Evolutionary conservation across 176 grass and related monocot genomes (phyloP).

Genomic region (Cymbopogon citratus): DNA sequence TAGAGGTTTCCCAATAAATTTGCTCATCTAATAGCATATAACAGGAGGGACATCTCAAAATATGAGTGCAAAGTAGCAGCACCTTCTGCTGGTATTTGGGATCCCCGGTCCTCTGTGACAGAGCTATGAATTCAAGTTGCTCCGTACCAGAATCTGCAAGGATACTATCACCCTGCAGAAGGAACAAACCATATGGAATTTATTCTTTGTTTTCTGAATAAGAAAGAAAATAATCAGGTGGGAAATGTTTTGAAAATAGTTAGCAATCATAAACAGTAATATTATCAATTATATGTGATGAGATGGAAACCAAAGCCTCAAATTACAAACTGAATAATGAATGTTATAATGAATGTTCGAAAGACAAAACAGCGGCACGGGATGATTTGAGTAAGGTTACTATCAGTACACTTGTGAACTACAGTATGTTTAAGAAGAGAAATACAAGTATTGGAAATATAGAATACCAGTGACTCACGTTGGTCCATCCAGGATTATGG

Average conservation of each 20-base stretch:
- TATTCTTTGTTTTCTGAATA: neutral
- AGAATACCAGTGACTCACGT: conserved; percentile 45
- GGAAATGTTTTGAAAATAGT: neutral
- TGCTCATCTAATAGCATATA: conserved; percentile 26
- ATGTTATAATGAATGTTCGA: neutral
- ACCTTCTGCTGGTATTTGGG: conserved; percentile 94
- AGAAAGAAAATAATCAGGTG: conserved; percentile 15
- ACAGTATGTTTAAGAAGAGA: neutral
- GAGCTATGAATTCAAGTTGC: conserved; percentile 97
- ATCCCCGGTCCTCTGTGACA: conserved; percentile 91
- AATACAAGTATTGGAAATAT: conserved; percentile 16
- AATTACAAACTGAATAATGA: neutral
- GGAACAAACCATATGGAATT: conserved; percentile 2
- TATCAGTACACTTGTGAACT: conserved; percentile 16
- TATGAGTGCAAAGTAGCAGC: conserved; percentile 14
- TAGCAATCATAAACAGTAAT: neutral
- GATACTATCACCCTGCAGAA: conserved; percentile 79
- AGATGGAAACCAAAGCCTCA: conserved; percentile 2
- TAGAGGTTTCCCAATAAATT: neutral
- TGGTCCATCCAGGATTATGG: conserved; percentile 98
- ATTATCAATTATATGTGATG: neutral
- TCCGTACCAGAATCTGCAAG: conserved; percentile 97
- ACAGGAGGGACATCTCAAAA: conserved; percentile 2
- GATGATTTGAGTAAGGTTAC: neutral
- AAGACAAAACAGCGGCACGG: neutral